Evolutionary conservation across 164 flowering plant species (phyloP).

Genomic region (Aristolochia contorta): DNA sequence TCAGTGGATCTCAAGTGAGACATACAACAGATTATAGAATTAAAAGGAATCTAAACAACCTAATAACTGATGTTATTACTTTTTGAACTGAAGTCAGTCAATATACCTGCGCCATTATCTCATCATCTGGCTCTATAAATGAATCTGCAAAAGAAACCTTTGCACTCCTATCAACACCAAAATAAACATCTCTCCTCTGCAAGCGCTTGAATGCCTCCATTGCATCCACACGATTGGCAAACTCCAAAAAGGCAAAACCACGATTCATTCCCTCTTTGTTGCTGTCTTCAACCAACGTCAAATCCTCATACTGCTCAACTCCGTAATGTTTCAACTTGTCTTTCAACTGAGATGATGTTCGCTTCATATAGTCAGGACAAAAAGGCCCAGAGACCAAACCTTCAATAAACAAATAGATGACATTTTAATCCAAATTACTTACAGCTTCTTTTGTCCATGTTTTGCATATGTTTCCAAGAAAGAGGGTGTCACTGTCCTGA

Average conservation of each 20-base stretch:
- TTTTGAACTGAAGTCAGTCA: background rate
- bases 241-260: constrained; percentile 93
- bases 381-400: background rate
- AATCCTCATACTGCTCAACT: constrained; percentile 60
- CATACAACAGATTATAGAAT: background rate
- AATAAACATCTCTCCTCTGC: constrained; percentile 71
- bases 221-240: constrained; percentile 84
- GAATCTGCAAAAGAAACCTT: constrained; percentile 97
- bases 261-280: constrained; percentile 75
- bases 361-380: constrained; percentile 13
- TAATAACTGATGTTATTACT: background rate
- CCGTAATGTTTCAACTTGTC: constrained; percentile 83
- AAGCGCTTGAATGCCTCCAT: constrained; percentile 91
- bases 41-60: too few species aligned
- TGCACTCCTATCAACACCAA: constrained; percentile 87
- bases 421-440: constrained; percentile 27
- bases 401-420: background rate
- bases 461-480: constrained; percentile 89
- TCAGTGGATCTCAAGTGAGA: background rate
- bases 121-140: constrained; percentile 90
- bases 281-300: constrained; percentile 80
- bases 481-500: constrained; percentile 95
- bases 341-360: constrained; percentile 50
- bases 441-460: constrained; percentile 94
- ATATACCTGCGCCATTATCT: constrained; percentile 87